Percentiles rank a stretch among this genome's conserved stretches.
These are phyloP conservation scores for Lentinula boryana DNA, from an alignment of 768 basidiomycete species.

Conservation along the genomic window DNA sequence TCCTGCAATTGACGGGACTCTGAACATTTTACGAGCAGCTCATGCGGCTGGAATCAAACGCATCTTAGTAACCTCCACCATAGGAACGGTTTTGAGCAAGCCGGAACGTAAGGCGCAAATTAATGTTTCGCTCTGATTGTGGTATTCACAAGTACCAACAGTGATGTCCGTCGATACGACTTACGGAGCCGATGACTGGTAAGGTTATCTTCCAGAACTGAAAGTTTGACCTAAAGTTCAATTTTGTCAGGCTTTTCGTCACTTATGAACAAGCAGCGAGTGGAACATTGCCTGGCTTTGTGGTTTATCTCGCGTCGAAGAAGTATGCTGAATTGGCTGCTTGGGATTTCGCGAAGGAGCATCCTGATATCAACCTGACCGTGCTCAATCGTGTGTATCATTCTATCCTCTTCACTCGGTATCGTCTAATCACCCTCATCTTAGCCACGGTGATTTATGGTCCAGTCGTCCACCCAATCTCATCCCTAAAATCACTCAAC, in stretches of 20 bases:
- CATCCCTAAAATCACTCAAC: neutral
- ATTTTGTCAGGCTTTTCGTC: conserved; percentile 10
- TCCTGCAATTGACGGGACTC: conserved; percentile 16
- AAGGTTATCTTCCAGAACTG: neutral
- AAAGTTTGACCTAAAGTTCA: neutral
- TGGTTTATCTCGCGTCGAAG: conserved; percentile 20
- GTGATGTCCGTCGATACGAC: neutral
- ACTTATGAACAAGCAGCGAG: conserved; percentile 13
- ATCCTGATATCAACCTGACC: conserved; percentile 10
- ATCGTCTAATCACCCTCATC: neutral
- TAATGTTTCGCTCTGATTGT: neutral
- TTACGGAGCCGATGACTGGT: neutral
- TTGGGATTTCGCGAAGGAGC: conserved; percentile 19
- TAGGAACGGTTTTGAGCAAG: conserved; percentile 8
- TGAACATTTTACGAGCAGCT: conserved; percentile 17
- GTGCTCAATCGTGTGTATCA: conserved; percentile 10
- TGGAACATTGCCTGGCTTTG: conserved; percentile 1
- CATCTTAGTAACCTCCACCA: conserved; percentile 15
- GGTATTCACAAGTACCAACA: neutral
- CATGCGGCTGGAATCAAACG: conserved; percentile 14
- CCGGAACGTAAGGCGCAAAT: neutral
- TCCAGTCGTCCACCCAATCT: conserved; percentile 1
- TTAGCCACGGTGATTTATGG: conserved; percentile 5
- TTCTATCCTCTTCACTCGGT: neutral
- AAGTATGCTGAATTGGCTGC: conserved; percentile 18